A percentile compares a stretch with the other conserved stretches of the same genome.
Evolutionary conservation across 2,329 filamentous ascomycete species (phyloP).

Genomic region (Cladosporium colombiae): DNA sequence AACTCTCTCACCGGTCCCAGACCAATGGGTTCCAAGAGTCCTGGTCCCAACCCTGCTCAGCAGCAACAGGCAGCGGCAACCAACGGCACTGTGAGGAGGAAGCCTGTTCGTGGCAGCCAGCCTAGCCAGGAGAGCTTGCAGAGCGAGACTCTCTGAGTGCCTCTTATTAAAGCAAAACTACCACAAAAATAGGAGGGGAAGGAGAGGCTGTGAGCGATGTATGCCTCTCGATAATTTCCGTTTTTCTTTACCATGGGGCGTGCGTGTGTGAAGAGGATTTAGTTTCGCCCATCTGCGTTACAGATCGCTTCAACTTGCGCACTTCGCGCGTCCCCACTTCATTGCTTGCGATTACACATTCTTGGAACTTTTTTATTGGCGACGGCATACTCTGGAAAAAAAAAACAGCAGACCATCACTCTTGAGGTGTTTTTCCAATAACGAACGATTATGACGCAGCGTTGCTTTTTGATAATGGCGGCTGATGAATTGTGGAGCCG

Average conservation of each 20-base stretch:
- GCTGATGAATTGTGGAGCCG: neutral
- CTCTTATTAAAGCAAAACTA: neutral
- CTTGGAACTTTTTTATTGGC: neutral
- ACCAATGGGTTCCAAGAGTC: slow-evolving; percentile 48
- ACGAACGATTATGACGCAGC: slow-evolving; percentile 14
- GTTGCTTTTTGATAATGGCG: neutral
- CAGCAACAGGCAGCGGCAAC: neutral
- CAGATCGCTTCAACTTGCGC: no score
- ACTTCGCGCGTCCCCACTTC: neutral
- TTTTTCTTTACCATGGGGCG: neutral
- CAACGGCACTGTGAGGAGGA: slow-evolving; percentile 27
- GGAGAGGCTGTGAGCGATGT: neutral
- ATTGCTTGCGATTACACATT: neutral
- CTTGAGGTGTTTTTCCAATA: neutral
- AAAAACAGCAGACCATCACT: neutral
- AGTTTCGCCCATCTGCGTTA: neutral
- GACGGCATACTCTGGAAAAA: neutral
- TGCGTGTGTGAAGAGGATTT: neutral
- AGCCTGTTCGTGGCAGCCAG: slow-evolving; percentile 25
- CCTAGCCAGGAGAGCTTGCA: slow-evolving; percentile 19
- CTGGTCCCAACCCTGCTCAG: slow-evolving; percentile 19
- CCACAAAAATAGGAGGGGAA: neutral
- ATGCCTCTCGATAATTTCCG: neutral
- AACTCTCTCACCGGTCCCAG: slow-evolving; percentile 50
- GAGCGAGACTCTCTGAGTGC: slow-evolving; percentile 9